Evolutionary conservation across 768 basidiomycete genomes (phyloP), one percentile per base, ranked within the genome.

Genomic region (Russula sp.): DNA sequence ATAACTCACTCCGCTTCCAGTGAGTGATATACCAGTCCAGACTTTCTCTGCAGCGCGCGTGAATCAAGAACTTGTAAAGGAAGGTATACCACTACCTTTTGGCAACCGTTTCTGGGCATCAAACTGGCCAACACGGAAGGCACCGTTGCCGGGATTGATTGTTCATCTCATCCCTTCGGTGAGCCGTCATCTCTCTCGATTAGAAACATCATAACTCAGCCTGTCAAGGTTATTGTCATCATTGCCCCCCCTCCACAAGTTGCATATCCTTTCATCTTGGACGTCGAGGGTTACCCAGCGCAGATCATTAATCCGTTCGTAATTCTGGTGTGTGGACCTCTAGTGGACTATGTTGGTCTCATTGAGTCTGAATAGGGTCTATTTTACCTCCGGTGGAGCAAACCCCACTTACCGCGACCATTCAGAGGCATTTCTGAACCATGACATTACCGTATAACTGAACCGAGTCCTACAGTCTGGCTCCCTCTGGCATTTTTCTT

Each of bases 51-150:
- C 79, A 2, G 70, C 79, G 0, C 76, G 79, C n/a, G 75, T 84
- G 5, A 83, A 83, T 61, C 83, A 84, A 73, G 83, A 84, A 54
- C 76, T 85, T 2, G 83, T 83, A 2, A 85, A 85, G 63, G 83
- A 83, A 67, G 83, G 83, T 1, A 73, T 84, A n/a, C 83, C 82
- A n/a, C 75, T 84, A 0, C 82, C 83, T 0, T 83, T 83, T 57
- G 81, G 81, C 2, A 83, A 81, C 64, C 75, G 70, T 35, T 81
- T 84, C 66, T 83, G 82, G 83, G 83, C 83, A 1, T 83, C 81
- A 1, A 84, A 83, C 66, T 83, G 81, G 82, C 81, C 82, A 1
- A 81, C 79, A 0, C 80, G 81, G 5, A 79, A 80, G 61, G 79
- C 83, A 0, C 83, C 83, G 0, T 66, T 83, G n/a, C 81, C 82